Conservation (phyloP, 192 early-diverging fungal genomes). For the Backusella psychrophila region DNA sequence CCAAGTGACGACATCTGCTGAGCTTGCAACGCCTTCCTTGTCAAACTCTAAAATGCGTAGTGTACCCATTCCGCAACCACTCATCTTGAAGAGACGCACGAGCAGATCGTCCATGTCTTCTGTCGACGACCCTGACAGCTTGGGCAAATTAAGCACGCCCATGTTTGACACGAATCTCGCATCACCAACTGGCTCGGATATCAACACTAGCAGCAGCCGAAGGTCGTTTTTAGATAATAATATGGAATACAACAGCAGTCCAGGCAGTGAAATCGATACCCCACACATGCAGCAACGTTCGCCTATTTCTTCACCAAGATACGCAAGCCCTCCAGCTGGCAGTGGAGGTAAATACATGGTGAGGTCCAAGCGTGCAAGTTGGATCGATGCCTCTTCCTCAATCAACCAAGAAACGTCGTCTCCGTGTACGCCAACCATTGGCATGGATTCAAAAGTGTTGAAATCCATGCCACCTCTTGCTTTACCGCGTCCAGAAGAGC, state of each 20-base stretch:
- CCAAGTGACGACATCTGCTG: slow-evolving; percentile 21
- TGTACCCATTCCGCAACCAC: slow-evolving; percentile 37
- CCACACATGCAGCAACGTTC: neutral
- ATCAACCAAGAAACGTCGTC: neutral
- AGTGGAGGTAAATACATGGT: slow-evolving; percentile 36
- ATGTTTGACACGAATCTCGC: neutral
- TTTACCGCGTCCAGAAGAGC: neutral
- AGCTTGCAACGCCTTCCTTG: slow-evolving; percentile 14
- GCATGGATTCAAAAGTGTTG: neutral
- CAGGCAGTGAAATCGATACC: slow-evolving; percentile 11
- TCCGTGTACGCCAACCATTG: neutral
- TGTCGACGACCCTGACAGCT: slow-evolving; percentile 14
- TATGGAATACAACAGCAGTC: slow-evolving; percentile 22
- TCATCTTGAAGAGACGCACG: slow-evolving; percentile 26
- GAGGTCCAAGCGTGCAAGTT: slow-evolving; percentile 34
- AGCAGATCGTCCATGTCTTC: slow-evolving; percentile 35
- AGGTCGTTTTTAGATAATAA: slow-evolving; percentile 13
- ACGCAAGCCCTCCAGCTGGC: slow-evolving; percentile 35
- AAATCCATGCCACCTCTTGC: neutral
- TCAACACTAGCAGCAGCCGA: neutral
- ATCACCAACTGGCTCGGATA: slow-evolving; percentile 2
- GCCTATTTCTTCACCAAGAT: slow-evolving; percentile 19
- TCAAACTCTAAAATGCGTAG: slow-evolving; percentile 21
- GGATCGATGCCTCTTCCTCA: slow-evolving; percentile 31
- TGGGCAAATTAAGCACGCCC: neutral